Evolutionary conservation across 2,329 filamentous ascomycete species (phyloP).

Genomic region (Macrophomina tecta): DNA sequence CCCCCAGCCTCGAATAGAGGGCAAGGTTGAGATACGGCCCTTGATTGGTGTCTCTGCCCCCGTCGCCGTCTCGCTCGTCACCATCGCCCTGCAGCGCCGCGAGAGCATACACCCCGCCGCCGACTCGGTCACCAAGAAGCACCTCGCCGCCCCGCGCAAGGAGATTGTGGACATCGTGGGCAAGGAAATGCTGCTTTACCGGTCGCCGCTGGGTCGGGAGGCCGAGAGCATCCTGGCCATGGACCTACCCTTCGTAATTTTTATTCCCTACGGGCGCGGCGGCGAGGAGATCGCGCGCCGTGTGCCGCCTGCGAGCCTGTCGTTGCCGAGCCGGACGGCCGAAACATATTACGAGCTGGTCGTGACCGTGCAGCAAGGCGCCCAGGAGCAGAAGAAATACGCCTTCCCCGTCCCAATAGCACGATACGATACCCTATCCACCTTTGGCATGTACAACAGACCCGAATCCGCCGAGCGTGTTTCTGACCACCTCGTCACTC

Average conservation of each 20-base stretch:
- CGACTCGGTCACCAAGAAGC: conserved; percentile 91
- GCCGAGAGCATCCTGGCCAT: conserved; percentile 90
- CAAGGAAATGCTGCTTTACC: conserved; percentile 91
- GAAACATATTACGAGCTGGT: conserved; percentile 98
- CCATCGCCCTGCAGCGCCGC: conserved; percentile 89
- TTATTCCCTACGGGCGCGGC: conserved; percentile 92
- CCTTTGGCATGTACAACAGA: conserved; percentile 99
- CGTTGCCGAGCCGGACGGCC: conserved; percentile 88
- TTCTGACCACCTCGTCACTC: conserved; percentile 86
- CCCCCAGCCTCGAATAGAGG: conserved; percentile 88
- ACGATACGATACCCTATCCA: conserved; percentile 94
- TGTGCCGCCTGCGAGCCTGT: conserved; percentile 89
- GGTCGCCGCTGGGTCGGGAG: conserved; percentile 82
- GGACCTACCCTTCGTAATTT: conserved; percentile 96
- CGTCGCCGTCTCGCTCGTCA: conserved; percentile 88
- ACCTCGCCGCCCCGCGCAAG: conserved; percentile 85
- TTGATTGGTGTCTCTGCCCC: conserved; percentile 84
- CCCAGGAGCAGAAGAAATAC: conserved; percentile 86
- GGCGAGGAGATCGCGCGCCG: conserved; percentile 88
- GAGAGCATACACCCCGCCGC: conserved; percentile 97
- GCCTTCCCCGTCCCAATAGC: conserved; percentile 88
- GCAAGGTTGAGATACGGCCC: conserved; percentile 95
- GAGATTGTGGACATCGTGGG: conserved; percentile 93
- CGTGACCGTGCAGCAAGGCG: conserved; percentile 91
- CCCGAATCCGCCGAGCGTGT: conserved; percentile 87